These are phyloP conservation scores for Kernera saxatilis DNA, from an alignment of 345 rosid species.

Conservation along the genomic window DNA sequence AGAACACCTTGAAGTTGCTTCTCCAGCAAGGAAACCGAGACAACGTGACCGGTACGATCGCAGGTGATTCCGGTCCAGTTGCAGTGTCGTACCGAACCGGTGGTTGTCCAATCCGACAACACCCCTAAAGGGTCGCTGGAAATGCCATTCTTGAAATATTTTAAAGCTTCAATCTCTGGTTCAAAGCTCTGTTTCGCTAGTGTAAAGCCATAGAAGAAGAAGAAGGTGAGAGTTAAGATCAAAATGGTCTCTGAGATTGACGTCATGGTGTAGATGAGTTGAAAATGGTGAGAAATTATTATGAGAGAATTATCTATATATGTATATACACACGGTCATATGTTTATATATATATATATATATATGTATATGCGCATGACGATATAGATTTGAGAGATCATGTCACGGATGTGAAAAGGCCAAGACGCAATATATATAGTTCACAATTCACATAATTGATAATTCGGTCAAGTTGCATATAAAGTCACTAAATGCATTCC, in stretches of 20 bases:
- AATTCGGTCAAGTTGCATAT: slow-evolving; percentile 21
- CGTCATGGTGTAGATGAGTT: slow-evolving; percentile 3
- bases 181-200: slow-evolving; percentile 31
- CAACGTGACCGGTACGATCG: slow-evolving; percentile 40
- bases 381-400: neutral
- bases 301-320: neutral
- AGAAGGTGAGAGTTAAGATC: slow-evolving; percentile 14
- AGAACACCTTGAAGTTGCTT: slow-evolving; percentile 65
- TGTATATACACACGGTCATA: neutral
- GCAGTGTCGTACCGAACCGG: slow-evolving; percentile 51
- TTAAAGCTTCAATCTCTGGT: slow-evolving; percentile 50
- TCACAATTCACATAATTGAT: neutral
- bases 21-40: slow-evolving; percentile 46
- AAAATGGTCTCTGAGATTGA: slow-evolving; percentile 20
- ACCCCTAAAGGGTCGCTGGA: slow-evolving; percentile 52
- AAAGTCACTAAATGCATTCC: slow-evolving; percentile 15
- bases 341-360: neutral
- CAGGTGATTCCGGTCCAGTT: slow-evolving; percentile 79
- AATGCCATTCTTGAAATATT: slow-evolving; percentile 51
- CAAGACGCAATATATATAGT: slow-evolving; percentile 8
- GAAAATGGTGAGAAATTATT: slow-evolving; percentile 7
- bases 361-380: neutral
- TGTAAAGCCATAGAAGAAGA: slow-evolving; percentile 19
- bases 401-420: slow-evolving; percentile 30
- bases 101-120: slow-evolving; percentile 51